Evolutionary conservation across 768 basidiomycete genomes (phyloP), one percentile per base, ranked within the genome.

Genomic region (Tricholomella constricta): DNA sequence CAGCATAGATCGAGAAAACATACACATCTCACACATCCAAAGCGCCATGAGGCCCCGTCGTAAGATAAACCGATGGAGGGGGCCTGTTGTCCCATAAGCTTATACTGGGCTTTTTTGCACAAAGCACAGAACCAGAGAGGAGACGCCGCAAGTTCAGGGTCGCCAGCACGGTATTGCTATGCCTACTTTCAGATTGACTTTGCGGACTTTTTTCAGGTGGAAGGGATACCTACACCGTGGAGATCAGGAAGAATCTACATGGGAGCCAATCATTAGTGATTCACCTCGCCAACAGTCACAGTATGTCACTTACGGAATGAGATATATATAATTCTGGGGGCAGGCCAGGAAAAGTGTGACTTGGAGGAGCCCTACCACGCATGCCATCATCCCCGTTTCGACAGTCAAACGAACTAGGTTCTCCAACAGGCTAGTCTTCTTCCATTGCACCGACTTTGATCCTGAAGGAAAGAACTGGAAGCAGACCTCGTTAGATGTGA

Each of bases 301-400:
- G 26, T 10, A 22, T 9, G 5, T 4, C 10, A 50, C 62, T 47
- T 19, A 61, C 63, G 56, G 35, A 26, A 58, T 43, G 34, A 61
- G 57, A 47, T 63, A 60, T 19, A 61, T 34, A 26, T 59, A 43
- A 46, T 50, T 62, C 32, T 52, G 41, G 15, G 54, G 52, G 36
- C 59, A 58, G 4, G 49, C 44, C 19, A 61, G 38, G 47, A 61
- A 63, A 25, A 65, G 53, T 6, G 63, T 46, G 17, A 63, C 43
- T 40, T 65, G 59, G 7, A 55, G 41, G 22, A 54, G 23, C 9
- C 62, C 52, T 23, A 50, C 62, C 23, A 62, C 38, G 7, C 63
- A 52, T 26, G 56, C 57, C 15, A 57, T 44, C 56, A 66, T 52
- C 10, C 62, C 63, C 37, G 59, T 66, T 38, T 66, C 62, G 17